Base-by-base conservation (phyloP, 1,284 basidiomycete species). In the Chalciporus sp. region DNA sequence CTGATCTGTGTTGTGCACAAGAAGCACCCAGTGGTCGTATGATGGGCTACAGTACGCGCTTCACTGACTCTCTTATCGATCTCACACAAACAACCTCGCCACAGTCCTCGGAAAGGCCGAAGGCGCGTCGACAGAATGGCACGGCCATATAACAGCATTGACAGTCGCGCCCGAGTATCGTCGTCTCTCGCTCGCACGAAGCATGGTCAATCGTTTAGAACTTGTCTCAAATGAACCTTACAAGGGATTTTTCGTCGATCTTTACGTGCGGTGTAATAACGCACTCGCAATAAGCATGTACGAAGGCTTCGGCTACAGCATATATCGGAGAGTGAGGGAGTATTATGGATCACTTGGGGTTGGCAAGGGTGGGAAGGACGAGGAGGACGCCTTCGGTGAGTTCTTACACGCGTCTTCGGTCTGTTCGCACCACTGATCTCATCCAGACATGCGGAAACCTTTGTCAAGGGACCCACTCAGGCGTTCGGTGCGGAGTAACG, bases 141-240 rank as follows among this genome's bases (percentile, higher is more conserved):
- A 94, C 62, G 92, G 91, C 0, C 94, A 96, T 67, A 88, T 96
- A 61, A 96, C 94, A 1, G 93, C 94, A 0, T 79, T 96, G 50
- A 92, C 93, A 2, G 92, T 96, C 48, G 92, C 94, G 0, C 94
- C 94, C 17, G 90, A 94, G 66, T 96, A 94, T 71, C 88, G 94
- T 37, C 86, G 92, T 3, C 80, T 96, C 2, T 83, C 84, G 1
- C 83, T 96, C 49, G 94, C 90, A 0, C 84, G 85, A 58, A 86
- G 83, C 66, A 85, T 96, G 83, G 92, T 94, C 82, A 69, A 77
- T 53, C 77, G 90, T 49, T 85, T 96, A 47, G 94, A 96, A 71
- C 78, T 82, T 59, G 86, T 92, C 6, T 94, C 91, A 0, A 86
- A 93, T 66, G 78, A 84, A 54, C 77, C 77, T 40, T 90, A 93